Base-by-base conservation (phyloP, 768 basidiomycete species). In the Pisolithus sp. region DNA sequence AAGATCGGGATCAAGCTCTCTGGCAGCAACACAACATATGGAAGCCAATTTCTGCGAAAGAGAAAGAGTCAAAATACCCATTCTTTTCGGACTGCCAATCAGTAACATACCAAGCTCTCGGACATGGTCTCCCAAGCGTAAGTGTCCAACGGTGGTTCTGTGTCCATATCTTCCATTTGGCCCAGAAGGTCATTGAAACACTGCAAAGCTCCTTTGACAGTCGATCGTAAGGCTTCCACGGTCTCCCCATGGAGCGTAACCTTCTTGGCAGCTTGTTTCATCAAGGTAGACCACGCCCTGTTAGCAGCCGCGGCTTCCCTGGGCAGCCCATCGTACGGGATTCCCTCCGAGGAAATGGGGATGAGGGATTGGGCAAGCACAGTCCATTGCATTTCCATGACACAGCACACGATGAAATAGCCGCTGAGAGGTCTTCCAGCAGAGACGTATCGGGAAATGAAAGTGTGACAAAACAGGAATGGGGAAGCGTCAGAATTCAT, bases 61-160 rank as follows among this genome's bases (percentile, higher is more conserved):
- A 15, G 7, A 38, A 18, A 6, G 46, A 15, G 4, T 50, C 8
- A 42, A 48, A n/a, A 52, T 17, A 26, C 18, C 21, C 46, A 44
- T 6, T 36, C 50, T 38, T 42, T n/a, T 31, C 15, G 37, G n/a
- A 12, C 4, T 18, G 21, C 21, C 10, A 49, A 50, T 23, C 15
- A 15, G 34, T 46, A 20, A 41, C 38, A 68, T 80, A 90, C 91
- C 76, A 93, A 67, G 57, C 86, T 87, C 63, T 93, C 91, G 9
- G 91, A 89, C 83, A 93, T 85, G 0, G 91, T 93, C 63, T 93
- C 91, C 85, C 86, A 93, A 48, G 88, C 83, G 67, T 92, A 93
- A n/a, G 86, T 89, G 63, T 93, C 91, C 31, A 85, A 60, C 0
- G 85, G 77, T 12, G 88, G 90, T 53, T 89, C 86, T 4, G 74